Evolutionary conservation across 176 grass and related monocot genomes (phyloP).

Genomic region (Rhynchospora pubera): DNA sequence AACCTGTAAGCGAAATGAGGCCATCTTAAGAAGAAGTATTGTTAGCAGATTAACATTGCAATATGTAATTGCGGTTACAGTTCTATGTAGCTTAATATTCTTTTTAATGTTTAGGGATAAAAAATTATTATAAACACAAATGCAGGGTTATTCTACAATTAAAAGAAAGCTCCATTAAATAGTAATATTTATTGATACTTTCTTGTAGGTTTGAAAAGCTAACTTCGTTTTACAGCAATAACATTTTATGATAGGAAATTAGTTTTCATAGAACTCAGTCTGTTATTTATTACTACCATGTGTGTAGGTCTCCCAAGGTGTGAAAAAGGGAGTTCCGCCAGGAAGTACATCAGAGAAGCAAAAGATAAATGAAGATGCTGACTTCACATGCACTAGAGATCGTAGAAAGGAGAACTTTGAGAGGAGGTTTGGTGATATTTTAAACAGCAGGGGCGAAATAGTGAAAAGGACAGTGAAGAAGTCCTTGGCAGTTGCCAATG

Average conservation of each 20-base stretch:
- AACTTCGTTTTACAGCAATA: not conserved
- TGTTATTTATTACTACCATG: not conserved
- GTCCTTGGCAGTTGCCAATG: constrained; percentile 78
- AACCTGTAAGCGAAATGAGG: not conserved
- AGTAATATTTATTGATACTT: not conserved
- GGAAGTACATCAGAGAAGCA: constrained; percentile 19
- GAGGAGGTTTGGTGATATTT: constrained; percentile 10
- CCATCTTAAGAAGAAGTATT: not conserved
- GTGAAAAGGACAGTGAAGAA: constrained; percentile 47
- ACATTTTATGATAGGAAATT: not conserved
- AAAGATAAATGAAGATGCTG: constrained; percentile 25
- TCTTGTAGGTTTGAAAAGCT: not conserved
- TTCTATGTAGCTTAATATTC: not conserved
- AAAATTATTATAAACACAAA: not conserved
- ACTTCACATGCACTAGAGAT: constrained; percentile 25
- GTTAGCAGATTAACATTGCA: not conserved
- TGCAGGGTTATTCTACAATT: not conserved
- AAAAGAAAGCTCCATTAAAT: not conserved
- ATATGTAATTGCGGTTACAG: not conserved
- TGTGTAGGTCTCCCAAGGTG: not conserved
- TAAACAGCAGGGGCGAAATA: constrained; percentile 38
- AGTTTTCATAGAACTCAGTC: not conserved
- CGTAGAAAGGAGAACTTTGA: constrained; percentile 16
- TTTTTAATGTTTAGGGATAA: not conserved
- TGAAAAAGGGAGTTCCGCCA: not conserved